Conservation (phyloP, 2,329 filamentous ascomycete species). For the Dactylellina leptospora region DNA sequence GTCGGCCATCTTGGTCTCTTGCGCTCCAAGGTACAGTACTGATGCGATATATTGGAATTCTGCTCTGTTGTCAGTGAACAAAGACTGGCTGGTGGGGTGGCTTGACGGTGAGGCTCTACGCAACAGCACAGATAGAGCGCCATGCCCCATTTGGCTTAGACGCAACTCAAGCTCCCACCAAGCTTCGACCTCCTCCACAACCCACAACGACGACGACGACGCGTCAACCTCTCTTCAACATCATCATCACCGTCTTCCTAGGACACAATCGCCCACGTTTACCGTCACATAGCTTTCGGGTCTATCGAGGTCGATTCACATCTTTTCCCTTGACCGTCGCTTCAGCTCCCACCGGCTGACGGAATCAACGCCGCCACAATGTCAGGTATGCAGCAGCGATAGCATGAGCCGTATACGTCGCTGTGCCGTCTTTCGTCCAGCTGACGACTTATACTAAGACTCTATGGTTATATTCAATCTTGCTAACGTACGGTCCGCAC, state of each 20-base stretch:
- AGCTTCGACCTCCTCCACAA: conserved; percentile 39
- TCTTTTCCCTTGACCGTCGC: neutral
- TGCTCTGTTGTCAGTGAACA: neutral
- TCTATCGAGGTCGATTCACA: neutral
- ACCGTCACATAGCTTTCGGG: neutral
- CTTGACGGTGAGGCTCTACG: conserved; percentile 40
- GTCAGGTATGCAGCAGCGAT: conserved; percentile 44
- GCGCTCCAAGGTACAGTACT: neutral
- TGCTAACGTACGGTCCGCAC: conserved; percentile 17
- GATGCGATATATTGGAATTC: conserved; percentile 2
- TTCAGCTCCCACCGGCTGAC: neutral
- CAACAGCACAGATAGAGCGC: conserved; percentile 7
- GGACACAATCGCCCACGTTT: conserved; percentile 6
- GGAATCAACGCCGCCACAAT: conserved; percentile 35
- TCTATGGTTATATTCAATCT: conserved; percentile 4
- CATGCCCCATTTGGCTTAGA: conserved; percentile 44
- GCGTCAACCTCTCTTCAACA: conserved; percentile 43
- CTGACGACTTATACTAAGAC: too few relatives aligned
- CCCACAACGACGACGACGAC: conserved; percentile 46
- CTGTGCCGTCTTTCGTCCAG: conserved; percentile 19
- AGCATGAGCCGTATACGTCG: neutral
- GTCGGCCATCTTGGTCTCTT: conserved; percentile 62
- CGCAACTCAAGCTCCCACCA: conserved; percentile 40
- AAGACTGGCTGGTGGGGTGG: conserved; percentile 3
- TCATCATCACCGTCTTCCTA: conserved; percentile 13